These are phyloP conservation scores for Anethum foeniculum DNA, from an alignment of 140 eudicot species.

Conservation along the genomic window DNA sequence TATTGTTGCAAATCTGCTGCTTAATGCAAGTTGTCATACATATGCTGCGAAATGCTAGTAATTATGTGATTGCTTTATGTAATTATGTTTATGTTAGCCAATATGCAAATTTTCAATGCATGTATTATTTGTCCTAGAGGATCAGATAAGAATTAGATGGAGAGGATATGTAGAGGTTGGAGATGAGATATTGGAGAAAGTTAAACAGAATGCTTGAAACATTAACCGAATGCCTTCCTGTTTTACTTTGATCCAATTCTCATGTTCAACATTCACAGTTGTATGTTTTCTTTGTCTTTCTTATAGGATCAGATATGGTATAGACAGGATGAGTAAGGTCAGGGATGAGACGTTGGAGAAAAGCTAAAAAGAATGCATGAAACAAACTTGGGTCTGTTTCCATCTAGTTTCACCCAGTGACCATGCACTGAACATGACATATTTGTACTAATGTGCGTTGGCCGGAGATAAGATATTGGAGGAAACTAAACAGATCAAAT, in stretches of 20 bases:
- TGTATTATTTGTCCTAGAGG: neutral
- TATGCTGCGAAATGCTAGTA: neutral
- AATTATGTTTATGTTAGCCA: neutral
- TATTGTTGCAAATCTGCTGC: neutral
- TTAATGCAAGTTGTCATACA: neutral
- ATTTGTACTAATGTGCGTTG: neutral
- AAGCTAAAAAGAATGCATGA: neutral
- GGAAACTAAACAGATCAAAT: neutral
- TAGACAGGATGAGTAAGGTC: neutral
- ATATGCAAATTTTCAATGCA: neutral
- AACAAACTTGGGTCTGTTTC: neutral
- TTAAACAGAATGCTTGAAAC: neutral
- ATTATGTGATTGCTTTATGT: neutral
- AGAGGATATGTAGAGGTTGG: neutral
- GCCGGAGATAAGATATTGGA: neutral
- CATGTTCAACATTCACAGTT: neutral
- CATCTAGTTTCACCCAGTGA: neutral
- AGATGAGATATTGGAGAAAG: constrained; percentile 1
- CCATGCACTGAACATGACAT: neutral
- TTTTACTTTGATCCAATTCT: constrained; percentile 2
- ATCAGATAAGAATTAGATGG: neutral
- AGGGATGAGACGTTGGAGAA: neutral
- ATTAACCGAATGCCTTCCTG: neutral
- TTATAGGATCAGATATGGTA: neutral
- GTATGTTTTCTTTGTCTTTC: neutral